phyloP scores from a whole-genome alignment of 2,329 filamentous ascomycete genomes.

The Ceratocystis alfenasii region DNA sequence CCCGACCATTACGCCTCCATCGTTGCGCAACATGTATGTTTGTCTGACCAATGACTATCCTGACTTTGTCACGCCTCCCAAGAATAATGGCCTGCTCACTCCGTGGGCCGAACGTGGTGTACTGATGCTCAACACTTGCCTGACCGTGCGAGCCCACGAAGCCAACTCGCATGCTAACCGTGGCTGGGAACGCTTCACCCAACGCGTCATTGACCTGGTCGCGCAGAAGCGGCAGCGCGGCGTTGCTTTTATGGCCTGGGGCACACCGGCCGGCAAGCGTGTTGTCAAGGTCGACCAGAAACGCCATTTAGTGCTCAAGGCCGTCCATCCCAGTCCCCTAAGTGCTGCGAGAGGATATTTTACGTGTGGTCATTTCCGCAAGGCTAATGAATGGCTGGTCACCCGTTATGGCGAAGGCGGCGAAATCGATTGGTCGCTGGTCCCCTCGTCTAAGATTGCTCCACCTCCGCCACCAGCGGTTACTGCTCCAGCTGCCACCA shows the following conservation, averaged over 20 bases:
- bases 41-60: constrained; percentile 83
- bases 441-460: constrained; percentile 26
- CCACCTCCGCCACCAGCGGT: constrained; percentile 22
- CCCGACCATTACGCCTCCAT: constrained; percentile 77
- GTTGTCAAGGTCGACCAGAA: constrained; percentile 60
- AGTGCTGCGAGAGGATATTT: constrained; percentile 75
- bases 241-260: constrained; percentile 95
- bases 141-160: constrained; percentile 83
- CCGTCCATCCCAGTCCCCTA: constrained; percentile 86
- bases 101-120: constrained; percentile 93
- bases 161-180: constrained; percentile 74
- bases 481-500: constrained; percentile 19
- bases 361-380: constrained; percentile 67
- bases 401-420: constrained; percentile 66
- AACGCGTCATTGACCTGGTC: constrained; percentile 79
- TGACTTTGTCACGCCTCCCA: constrained; percentile 59
- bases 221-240: constrained; percentile 63
- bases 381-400: constrained; percentile 74
- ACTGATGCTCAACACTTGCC: constrained; percentile 82
- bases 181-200: constrained; percentile 90
- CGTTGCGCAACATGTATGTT: constrained; percentile 86
- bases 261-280: constrained; percentile 67
- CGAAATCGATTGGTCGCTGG: constrained; percentile 72
- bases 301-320: constrained; percentile 71
- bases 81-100: constrained; percentile 69